A percentile compares a stretch with the other conserved stretches of the same genome.
These are phyloP conservation scores for Eucalyptus erythrocorys DNA, from an alignment of 345 rosid species.

Conservation along the genomic window DNA sequence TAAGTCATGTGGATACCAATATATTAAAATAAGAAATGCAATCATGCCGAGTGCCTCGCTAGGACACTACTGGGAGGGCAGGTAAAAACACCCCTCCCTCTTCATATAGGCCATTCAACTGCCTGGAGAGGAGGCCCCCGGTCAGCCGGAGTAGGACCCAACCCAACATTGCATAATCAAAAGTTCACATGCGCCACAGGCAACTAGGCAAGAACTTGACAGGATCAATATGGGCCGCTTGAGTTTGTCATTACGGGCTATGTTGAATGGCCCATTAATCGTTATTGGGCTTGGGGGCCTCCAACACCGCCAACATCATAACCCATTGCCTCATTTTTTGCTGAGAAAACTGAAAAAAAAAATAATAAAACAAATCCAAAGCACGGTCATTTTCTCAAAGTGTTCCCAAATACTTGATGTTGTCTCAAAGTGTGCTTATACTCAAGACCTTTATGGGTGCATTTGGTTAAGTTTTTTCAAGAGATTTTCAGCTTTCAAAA, in stretches of 20 bases:
- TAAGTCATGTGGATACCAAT: rapidly evolving
- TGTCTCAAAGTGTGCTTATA: not conserved
- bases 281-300: not conserved
- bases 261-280: not conserved
- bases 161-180: not conserved
- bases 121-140: no score
- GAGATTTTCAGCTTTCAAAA: no score
- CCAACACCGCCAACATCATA: not conserved
- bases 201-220: not conserved
- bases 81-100: no score
- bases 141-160: not conserved
- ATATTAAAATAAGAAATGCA: no score
- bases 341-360: not conserved
- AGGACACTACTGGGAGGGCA: no score
- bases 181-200: not conserved
- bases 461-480: no score
- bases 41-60: no score
- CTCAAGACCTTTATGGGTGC: no score
- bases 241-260: not conserved
- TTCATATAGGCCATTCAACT: no score
- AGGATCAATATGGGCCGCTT: not conserved
- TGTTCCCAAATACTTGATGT: not conserved
- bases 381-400: not conserved
- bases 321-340: not conserved
- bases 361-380: not conserved